These are phyloP conservation scores for Paspalum vaginatum DNA, from an alignment of 176 grass and related monocot genomes.

Conservation along the genomic window DNA sequence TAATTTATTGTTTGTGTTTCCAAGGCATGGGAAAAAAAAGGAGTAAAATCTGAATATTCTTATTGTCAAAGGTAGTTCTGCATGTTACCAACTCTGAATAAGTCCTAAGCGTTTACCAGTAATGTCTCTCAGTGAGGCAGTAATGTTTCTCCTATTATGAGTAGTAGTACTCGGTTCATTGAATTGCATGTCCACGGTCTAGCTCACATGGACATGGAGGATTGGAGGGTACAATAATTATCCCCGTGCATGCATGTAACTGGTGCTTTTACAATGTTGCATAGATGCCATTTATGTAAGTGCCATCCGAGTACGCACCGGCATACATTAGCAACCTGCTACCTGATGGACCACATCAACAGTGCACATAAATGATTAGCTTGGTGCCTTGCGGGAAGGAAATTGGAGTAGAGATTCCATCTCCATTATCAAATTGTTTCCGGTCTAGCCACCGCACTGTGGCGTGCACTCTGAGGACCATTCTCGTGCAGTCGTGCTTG, in stretches of 20 bases:
- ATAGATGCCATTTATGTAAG: slow-evolving; percentile 13
- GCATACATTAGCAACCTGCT: not conserved
- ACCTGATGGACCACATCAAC: slow-evolving; percentile 43
- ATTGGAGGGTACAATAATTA: slow-evolving; percentile 8
- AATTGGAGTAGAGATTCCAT: slow-evolving; percentile 8
- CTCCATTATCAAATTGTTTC: not conserved
- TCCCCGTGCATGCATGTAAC: slow-evolving; percentile 10
- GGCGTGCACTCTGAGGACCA: not conserved
- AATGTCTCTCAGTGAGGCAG: too few species aligned
- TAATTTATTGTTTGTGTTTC: not conserved
- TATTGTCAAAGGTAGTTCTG: not conserved
- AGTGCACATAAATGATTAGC: slow-evolving; percentile 39
- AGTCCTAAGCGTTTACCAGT: too few species aligned
- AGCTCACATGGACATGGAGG: slow-evolving; percentile 17
- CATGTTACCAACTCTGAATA: not conserved
- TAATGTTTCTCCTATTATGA: too few species aligned
- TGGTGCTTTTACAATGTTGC: slow-evolving; percentile 20
- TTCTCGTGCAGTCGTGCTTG: not conserved
- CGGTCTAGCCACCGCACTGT: not conserved
- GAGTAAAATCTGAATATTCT: not conserved
- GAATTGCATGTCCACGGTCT: not conserved
- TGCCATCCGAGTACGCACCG: not conserved
- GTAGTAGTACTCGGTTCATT: not conserved
- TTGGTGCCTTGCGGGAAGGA: not conserved
- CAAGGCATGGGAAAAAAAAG: not conserved